Conservation (phyloP, 192 early-diverging fungal species). For the Geranomyces michiganensis region DNA sequence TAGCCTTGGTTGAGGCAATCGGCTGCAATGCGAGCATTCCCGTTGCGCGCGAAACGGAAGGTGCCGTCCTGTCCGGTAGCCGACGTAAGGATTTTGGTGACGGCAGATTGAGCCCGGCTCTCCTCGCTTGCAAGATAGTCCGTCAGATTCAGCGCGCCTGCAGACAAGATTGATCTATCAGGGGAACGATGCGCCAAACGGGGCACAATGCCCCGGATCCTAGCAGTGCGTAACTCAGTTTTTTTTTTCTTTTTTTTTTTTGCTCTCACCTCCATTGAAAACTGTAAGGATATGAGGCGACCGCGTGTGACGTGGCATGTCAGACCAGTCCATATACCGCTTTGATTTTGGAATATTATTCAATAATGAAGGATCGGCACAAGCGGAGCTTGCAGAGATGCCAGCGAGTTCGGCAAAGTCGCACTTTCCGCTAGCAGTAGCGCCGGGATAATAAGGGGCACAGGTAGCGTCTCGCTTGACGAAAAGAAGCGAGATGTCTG, state of each 20-base stretch:
- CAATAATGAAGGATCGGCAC: background rate
- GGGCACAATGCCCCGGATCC: too few relatives aligned
- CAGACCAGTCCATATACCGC: slow-evolving; percentile 24
- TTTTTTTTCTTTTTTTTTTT: too few relatives aligned
- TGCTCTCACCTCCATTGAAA: slow-evolving; percentile 42
- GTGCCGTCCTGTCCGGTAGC: slow-evolving; percentile 46
- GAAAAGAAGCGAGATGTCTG: slow-evolving; percentile 20
- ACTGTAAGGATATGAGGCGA: slow-evolving; percentile 37
- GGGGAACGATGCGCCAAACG: too few relatives aligned
- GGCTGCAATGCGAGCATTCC: slow-evolving; percentile 19
- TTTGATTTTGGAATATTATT: background rate
- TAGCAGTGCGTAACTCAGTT: too few relatives aligned
- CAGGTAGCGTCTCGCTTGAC: background rate
- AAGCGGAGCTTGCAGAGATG: background rate
- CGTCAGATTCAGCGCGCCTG: slow-evolving; percentile 47
- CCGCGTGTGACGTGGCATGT: background rate
- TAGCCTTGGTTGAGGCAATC: slow-evolving; percentile 36
- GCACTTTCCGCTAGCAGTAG: background rate
- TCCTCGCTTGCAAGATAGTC: slow-evolving; percentile 14
- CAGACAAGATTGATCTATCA: too few relatives aligned
- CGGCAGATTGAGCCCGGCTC: background rate
- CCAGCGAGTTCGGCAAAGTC: slow-evolving; percentile 12
- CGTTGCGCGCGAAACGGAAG: slow-evolving; percentile 25
- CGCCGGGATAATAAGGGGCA: slow-evolving; percentile 3
- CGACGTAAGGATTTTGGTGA: background rate